Evolutionary conservation across 768 basidiomycete genomes (phyloP).

Genomic region (Trametes sanguinea): DNA sequence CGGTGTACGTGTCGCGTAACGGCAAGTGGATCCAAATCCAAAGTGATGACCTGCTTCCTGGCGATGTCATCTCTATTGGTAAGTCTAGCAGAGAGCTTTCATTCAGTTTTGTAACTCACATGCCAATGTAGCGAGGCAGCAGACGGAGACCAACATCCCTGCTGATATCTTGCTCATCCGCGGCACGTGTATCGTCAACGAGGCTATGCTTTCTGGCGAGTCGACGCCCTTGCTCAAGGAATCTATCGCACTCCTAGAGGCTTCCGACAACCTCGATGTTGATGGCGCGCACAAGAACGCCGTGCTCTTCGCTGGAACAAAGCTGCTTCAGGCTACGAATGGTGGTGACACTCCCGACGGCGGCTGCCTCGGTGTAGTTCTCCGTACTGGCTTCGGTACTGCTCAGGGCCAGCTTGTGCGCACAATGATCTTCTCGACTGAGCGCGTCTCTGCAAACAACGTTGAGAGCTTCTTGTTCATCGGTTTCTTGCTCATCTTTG

Average conservation of each 20-base stretch:
- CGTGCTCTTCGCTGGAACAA: constrained; percentile 95
- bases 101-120: constrained; percentile 2
- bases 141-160: constrained; percentile 84
- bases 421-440: constrained; percentile 99
- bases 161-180: constrained; percentile 92
- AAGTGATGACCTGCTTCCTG: constrained; percentile 87
- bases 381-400: constrained; percentile 96
- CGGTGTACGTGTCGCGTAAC: constrained; percentile 80
- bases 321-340: constrained; percentile 82
- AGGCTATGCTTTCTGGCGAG: constrained; percentile 99
- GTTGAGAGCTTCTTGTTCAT: constrained; percentile 96
- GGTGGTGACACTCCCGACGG: constrained; percentile 79
- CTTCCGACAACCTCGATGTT: constrained; percentile 74
- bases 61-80: constrained; percentile 86
- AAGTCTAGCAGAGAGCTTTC: constrained; percentile 33
- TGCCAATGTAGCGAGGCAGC: constrained; percentile 52
- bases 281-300: constrained; percentile 86
- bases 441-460: constrained; percentile 96
- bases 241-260: constrained; percentile 83
- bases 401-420: constrained; percentile 96
- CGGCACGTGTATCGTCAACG: constrained; percentile 96
- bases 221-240: constrained; percentile 97
- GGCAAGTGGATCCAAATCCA: constrained; percentile 78
- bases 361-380: constrained; percentile 89
- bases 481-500: constrained; percentile 95